Base-by-base conservation (phyloP, 1,284 basidiomycete species). In the Austroboletus niveus region DNA sequence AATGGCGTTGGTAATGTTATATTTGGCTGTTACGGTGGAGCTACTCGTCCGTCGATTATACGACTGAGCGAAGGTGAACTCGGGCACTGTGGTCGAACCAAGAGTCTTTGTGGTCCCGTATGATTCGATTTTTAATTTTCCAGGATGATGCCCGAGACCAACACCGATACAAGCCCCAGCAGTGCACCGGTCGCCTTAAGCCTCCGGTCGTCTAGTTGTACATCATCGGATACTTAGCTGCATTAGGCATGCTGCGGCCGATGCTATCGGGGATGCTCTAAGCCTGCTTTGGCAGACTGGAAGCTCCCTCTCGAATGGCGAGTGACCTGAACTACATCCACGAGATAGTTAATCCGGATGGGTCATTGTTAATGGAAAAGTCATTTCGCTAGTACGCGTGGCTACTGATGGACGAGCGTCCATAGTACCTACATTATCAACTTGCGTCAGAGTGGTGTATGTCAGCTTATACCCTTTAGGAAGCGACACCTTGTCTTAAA, bases 161-260 rank as follows among this genome's bases (percentile, higher is more conserved):
- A 29, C 29, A 29, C 29, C 29, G 8, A 29, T 29, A 29, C 29
- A 29, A 29, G 14, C 34, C 34, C 34, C 34, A 35, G 34, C 34
- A 12, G 27, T 11, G 8, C 48, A 36, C 46, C 57, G 43, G 47
- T 30, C 27, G 42, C 35, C 8, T 31, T 32, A 38, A 31, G 32
- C 40, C 34, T 6, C 51, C 49, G 39, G 41, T 15, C 34, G 34
- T 35, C 48, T 36, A 17, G 43, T 45, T 50, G 40, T 47, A 42
- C 17, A 43, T 35, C 31, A 30, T 46, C 29, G 31, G 42, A 39
- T 30, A 44, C 54, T 41, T 41, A 50, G 42, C 45, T 30, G 27
- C 42, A 32, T 61, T 48, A 47, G 47, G 50, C 14, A 39, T 44
- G 44, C 59, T 54, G 51, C 47, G 53, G 43, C 61, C 63, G 63